Conservation (phyloP, 345 rosid species). For the Salix brachista region DNA sequence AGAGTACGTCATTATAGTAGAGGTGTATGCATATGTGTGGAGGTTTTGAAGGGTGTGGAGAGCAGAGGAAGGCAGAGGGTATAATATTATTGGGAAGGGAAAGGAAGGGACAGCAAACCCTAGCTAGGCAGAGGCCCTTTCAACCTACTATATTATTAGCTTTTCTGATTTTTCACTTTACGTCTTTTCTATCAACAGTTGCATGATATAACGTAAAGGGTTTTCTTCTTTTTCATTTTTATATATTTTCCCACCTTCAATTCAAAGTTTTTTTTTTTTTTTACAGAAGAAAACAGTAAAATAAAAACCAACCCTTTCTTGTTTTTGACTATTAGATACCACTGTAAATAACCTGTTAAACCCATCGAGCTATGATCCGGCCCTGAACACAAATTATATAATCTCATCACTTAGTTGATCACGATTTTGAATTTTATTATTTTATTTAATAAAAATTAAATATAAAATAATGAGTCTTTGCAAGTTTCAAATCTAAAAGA, state of each 20-base stretch:
- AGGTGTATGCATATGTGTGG: neutral
- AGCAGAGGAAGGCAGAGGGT: neutral
- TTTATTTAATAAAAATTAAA: no score
- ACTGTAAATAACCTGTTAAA: no score
- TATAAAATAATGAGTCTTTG: no score
- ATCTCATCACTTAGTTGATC: no score
- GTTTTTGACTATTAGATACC: no score
- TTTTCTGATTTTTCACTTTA: slow-evolving; percentile 14
- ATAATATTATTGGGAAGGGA: neutral
- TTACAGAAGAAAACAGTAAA: neutral
- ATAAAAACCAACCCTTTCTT: no score
- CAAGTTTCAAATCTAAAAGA: no score
- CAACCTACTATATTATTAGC: neutral
- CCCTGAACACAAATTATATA: no score
- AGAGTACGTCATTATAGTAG: neutral
- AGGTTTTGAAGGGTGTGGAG: neutral
- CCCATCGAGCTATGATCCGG: no score
- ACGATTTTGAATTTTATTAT: no score
- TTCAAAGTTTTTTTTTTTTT: no score
- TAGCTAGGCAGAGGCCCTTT: neutral
- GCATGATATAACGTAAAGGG: slow-evolving; percentile 20
- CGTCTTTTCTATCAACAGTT: slow-evolving; percentile 18
- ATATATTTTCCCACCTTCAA: neutral
- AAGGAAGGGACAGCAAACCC: neutral
- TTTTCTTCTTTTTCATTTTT: neutral